These are phyloP conservation scores for Colletotrichum tropicicola DNA, from an alignment of 2,329 filamentous ascomycete genomes.

Conservation along the genomic window DNA sequence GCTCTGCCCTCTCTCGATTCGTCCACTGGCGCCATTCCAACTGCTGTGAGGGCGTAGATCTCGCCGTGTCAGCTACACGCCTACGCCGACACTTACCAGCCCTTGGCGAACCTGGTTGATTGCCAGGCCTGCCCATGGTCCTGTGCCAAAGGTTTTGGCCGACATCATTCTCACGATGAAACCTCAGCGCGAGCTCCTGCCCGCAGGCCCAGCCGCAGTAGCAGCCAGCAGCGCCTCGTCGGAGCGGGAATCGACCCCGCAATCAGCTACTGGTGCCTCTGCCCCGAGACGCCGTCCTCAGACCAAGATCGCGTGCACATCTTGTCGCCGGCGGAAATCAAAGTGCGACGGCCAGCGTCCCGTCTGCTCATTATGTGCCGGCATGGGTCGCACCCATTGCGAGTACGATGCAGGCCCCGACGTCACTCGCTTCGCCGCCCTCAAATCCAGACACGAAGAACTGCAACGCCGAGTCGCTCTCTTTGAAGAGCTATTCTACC, in stretches of 20 bases:
- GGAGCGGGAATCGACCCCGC: constrained; percentile 22
- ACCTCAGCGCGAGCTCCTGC: constrained; percentile 29
- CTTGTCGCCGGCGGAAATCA: constrained; percentile 29
- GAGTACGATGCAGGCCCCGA: constrained; percentile 32
- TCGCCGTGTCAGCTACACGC: constrained; percentile 18
- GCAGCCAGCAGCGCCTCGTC: constrained; percentile 19
- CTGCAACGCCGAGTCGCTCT: constrained; percentile 24
- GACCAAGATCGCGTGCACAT: constrained; percentile 31
- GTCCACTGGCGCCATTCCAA: constrained; percentile 22
- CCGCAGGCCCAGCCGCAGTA: constrained; percentile 19
- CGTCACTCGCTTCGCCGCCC: constrained; percentile 28
- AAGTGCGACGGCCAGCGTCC: constrained; percentile 31
- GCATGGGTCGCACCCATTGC: constrained; percentile 26
- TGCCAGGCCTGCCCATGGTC: constrained; percentile 14
- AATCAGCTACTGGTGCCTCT: constrained; percentile 12
- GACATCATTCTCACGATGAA: constrained; percentile 20
- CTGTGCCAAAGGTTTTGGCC: not conserved
- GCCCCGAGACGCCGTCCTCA: constrained; percentile 25
- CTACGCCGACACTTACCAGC: not conserved
- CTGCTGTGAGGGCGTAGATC: constrained; percentile 1
- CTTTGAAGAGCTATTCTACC: constrained; percentile 27
- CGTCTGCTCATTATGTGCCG: constrained; percentile 30
- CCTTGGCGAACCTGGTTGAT: not conserved
- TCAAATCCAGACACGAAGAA: constrained; percentile 27
- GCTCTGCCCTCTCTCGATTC: constrained; percentile 27